These are phyloP conservation scores for Colletotrichum sp. DNA, from an alignment of 2,329 filamentous ascomycete species.

Conservation along the genomic window DNA sequence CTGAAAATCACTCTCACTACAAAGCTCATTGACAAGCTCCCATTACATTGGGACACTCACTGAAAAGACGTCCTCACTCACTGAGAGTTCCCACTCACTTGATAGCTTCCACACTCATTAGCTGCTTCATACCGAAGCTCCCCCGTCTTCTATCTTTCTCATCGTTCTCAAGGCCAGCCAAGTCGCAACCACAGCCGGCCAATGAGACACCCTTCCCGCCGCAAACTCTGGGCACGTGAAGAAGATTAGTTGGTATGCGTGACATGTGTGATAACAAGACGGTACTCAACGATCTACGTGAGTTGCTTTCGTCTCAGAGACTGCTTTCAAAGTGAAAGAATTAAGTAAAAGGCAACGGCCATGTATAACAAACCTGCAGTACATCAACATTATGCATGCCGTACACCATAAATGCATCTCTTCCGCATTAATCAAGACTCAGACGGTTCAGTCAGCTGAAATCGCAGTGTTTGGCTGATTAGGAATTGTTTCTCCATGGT, in stretches of 20 bases:
- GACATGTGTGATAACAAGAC: neutral
- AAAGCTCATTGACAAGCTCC: neutral
- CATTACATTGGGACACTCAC: too few species aligned
- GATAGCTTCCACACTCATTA: neutral
- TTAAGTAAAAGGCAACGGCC: neutral
- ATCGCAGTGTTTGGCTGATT: neutral
- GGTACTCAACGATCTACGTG: neutral
- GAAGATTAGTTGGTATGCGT: neutral
- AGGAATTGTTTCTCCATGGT: neutral
- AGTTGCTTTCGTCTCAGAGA: neutral
- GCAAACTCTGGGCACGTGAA: neutral
- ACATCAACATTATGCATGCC: neutral
- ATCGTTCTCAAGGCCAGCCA: neutral
- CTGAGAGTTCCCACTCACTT: too few species aligned
- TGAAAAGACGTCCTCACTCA: too few species aligned
- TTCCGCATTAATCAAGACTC: neutral
- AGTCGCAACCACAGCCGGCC: neutral
- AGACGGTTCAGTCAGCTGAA: neutral
- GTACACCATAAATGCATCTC: neutral
- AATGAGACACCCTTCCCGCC: neutral
- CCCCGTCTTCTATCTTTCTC: neutral
- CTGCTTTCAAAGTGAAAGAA: neutral
- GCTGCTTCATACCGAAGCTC: neutral
- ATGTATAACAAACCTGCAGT: neutral
- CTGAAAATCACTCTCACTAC: neutral